Evolutionary conservation across 2,329 filamentous ascomycete genomes (phyloP).

Genomic region (Bipolaris victoriae): DNA sequence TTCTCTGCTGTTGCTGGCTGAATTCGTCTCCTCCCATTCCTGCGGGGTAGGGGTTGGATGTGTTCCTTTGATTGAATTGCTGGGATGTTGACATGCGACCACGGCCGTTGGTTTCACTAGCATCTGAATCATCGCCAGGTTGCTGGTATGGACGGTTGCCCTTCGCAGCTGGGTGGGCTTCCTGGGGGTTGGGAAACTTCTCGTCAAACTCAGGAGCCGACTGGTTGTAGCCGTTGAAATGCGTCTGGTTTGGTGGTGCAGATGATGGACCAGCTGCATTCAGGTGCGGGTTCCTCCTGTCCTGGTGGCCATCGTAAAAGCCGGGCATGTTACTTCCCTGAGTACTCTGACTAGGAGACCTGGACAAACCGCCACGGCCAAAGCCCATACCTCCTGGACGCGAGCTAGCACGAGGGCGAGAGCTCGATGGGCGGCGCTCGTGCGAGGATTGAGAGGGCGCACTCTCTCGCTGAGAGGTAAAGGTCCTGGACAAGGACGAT

Average conservation of each 20-base stretch:
- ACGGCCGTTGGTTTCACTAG: constrained; percentile 28
- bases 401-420: constrained; percentile 39
- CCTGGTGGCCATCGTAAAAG: constrained; percentile 51
- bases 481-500: constrained; percentile 55
- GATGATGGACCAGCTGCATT: constrained; percentile 39
- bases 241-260: constrained; percentile 46
- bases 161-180: constrained; percentile 38
- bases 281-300: constrained; percentile 29
- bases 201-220: constrained; percentile 41
- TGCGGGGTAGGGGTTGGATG: constrained; percentile 48
- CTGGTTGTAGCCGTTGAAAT: constrained; percentile 39
- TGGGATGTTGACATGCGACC: constrained; percentile 26
- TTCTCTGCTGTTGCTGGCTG: constrained; percentile 28
- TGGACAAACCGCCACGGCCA: constrained; percentile 50
- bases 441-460: constrained; percentile 39
- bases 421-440: constrained; percentile 44
- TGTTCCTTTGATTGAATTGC: constrained; percentile 23
- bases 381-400: constrained; percentile 52
- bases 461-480: constrained; percentile 49
- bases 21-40: constrained; percentile 44
- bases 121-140: constrained; percentile 45
- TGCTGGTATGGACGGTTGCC: constrained; percentile 37
- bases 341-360: constrained; percentile 55
- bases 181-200: constrained; percentile 44
- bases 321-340: constrained; percentile 52